Percentiles rank a stretch among this genome's conserved stretches.
Conservation (phyloP, 1,139 yeast genomes). For the Trichomonascaceae sp. region DNA sequence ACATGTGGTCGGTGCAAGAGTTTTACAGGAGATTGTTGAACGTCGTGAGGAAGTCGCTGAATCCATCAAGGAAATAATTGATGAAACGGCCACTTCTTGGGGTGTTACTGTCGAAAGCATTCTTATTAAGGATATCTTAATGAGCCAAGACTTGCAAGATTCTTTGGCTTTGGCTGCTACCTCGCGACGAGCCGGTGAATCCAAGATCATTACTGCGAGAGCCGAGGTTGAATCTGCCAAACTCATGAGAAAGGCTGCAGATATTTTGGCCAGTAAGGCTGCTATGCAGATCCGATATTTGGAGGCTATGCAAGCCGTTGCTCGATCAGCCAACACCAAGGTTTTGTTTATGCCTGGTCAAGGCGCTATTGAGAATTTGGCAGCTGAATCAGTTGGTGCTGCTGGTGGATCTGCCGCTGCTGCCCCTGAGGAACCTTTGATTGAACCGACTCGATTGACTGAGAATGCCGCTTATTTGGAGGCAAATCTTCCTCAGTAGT, state of each 20-base stretch:
- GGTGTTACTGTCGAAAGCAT: slow-evolving; percentile 67
- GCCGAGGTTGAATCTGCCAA: slow-evolving; percentile 76
- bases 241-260: slow-evolving; percentile 75
- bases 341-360: slow-evolving; percentile 69
- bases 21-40: slow-evolving; percentile 68
- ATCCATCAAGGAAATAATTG: slow-evolving; percentile 55
- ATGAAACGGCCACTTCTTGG: slow-evolving; percentile 64
- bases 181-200: slow-evolving; percentile 71
- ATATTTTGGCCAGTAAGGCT: slow-evolving; percentile 65
- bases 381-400: slow-evolving; percentile 15
- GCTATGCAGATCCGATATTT: slow-evolving; percentile 77
- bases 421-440: slow-evolving; percentile 2
- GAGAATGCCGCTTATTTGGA: slow-evolving; percentile 13
- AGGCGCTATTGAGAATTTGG: slow-evolving; percentile 34
- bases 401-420: not conserved
- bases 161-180: slow-evolving; percentile 72
- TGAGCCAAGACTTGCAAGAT: slow-evolving; percentile 53
- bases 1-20: slow-evolving; percentile 64
- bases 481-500: not conserved
- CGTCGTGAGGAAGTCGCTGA: slow-evolving; percentile 69
- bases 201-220: slow-evolving; percentile 67
- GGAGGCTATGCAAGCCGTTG: slow-evolving; percentile 77
- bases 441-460: slow-evolving; percentile 3
- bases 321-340: slow-evolving; percentile 53
- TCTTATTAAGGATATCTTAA: slow-evolving; percentile 59